These are phyloP conservation scores for Aurantiochytrium sp. DNA, from an alignment of 108 stramenopile genomes.

Conservation along the genomic window DNA sequence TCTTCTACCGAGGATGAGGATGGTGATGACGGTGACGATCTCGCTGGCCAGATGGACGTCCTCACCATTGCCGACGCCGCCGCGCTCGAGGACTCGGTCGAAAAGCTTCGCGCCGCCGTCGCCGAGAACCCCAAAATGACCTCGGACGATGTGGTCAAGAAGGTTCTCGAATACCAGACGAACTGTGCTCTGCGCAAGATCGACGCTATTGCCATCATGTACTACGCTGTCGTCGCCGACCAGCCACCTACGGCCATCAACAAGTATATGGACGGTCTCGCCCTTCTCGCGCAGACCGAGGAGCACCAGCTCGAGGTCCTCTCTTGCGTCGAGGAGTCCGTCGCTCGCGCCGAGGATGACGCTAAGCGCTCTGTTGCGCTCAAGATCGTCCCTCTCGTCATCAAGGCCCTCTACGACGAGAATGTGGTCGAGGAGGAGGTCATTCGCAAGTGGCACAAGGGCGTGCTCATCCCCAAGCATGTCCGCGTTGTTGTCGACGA, in stretches of 20 bases:
- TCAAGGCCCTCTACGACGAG: constrained; percentile 81
- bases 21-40: constrained; percentile 1
- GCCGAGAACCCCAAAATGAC: background rate
- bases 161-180: background rate
- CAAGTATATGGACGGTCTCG: background rate
- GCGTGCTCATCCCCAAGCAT: constrained; percentile 15
- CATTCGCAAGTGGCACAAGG: constrained; percentile 70
- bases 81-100: background rate
- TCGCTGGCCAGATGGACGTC: background rate
- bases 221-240: background rate
- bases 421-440: constrained; percentile 75
- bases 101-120: background rate
- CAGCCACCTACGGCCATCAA: background rate
- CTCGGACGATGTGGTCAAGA: background rate
- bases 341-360: constrained; percentile 1
- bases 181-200: background rate
- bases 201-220: background rate
- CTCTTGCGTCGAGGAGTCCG: background rate
- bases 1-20: constrained; percentile 6
- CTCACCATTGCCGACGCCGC: background rate
- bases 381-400: constrained; percentile 74
- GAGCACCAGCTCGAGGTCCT: background rate
- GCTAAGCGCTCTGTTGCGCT: constrained; percentile 9
- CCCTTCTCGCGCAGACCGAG: background rate
- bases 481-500: constrained; percentile 2